A percentile compares a stretch with the other conserved stretches of the same genome.
These are phyloP conservation scores for Mimosa pudica DNA, from an alignment of 306 rosid genomes.

Conservation along the genomic window DNA sequence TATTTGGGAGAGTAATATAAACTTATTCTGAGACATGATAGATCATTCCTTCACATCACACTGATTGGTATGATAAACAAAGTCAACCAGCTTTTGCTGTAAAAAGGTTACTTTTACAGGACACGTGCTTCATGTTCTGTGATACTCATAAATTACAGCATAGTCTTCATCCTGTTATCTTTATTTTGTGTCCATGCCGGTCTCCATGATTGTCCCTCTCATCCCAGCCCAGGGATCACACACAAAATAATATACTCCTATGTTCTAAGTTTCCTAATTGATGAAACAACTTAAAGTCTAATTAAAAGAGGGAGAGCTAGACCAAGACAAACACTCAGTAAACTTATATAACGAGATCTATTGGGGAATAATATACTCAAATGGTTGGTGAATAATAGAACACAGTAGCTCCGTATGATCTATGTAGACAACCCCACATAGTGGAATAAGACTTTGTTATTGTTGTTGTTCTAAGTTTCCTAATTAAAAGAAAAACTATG, in stretches of 20 bases:
- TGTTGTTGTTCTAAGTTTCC: background rate
- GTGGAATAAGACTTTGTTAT: too few relatives aligned
- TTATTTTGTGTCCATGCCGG: background rate
- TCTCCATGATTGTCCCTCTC: background rate
- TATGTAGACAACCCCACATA: too few relatives aligned
- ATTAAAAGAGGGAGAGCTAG: too few relatives aligned
- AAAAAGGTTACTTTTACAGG: background rate
- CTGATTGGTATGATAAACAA: background rate
- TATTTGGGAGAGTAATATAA: background rate
- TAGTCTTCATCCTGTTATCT: background rate
- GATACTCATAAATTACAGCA: background rate
- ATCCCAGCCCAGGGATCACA: background rate
- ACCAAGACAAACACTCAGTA: too few relatives aligned
- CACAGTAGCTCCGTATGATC: too few relatives aligned
- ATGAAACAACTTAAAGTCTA: too few relatives aligned
- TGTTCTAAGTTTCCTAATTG: background rate
- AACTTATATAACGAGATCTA: too few relatives aligned
- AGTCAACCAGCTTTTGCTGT: slow-evolving; percentile 24
- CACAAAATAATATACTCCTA: background rate
- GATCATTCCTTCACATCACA: background rate
- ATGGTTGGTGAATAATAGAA: too few relatives aligned
- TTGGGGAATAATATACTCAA: too few relatives aligned
- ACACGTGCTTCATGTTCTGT: slow-evolving; percentile 17
- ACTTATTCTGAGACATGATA: background rate
- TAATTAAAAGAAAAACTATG: background rate